Evolutionary conservation across 345 rosid species (phyloP), one percentile per base, ranked within the genome.

Genomic region (Noccaea bulbosa): DNA sequence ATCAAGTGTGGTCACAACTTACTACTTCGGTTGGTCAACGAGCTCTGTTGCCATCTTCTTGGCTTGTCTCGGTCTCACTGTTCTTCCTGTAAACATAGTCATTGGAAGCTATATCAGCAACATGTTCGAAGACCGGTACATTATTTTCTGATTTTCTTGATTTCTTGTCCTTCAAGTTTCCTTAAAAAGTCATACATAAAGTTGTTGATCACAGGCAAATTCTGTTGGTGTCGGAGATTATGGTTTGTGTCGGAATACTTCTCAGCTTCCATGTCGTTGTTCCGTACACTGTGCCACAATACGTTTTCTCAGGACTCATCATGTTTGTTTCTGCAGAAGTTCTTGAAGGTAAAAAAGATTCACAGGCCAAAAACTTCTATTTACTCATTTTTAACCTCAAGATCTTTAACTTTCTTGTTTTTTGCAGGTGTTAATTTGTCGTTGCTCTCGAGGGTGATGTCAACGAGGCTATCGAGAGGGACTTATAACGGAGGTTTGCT

Each of bases 121-220:
- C 81, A 91, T 94, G 93, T 94, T 91, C 52, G 97, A 94, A 78
- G 99, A 94, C 72, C 88, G 98, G 98, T 89, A 82, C 41, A 94
- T 88, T 81, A 45, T 8, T 55, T n/a, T n/a, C n/a, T n/a, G n/a
- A n/a, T n/a, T 57, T 52, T 33, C 1, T 5, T 57, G 9, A 12
- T 55, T 14, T 11, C 65, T 55, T 63, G 22, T 74, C 5, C 11
- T 17, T 2, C 0, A 48, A 22, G 66, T 43, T 40, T 8, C 17
- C 57, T 24, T 62, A 22, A 76, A 14, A 76, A 56, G 48, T 15
- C 51, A 3, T 44, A 16, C 46, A 34, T 27, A 67, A 27, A 27
- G 30, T 65, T 45, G 41, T 5, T 35, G 8, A 24, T 62, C 64
- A 69, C 86, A 93, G 99, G 87, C 93, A 89, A 88, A 91, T 94